Conservation (phyloP, 2,329 filamentous ascomycete species). For the Fusarium nelsonii region DNA sequence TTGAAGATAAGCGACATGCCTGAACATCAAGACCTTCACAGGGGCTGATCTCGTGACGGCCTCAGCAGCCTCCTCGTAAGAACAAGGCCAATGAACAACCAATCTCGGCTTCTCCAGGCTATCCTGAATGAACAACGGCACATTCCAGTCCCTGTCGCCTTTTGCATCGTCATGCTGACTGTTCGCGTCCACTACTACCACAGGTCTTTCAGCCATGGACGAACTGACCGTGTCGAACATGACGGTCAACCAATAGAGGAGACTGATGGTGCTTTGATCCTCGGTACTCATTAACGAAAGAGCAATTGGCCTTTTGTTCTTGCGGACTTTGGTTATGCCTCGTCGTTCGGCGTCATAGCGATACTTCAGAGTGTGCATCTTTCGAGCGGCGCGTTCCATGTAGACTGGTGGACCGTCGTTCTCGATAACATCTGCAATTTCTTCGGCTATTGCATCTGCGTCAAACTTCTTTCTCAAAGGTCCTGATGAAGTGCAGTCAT, state of each 20-base stretch:
- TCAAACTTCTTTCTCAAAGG: slow-evolving; percentile 4
- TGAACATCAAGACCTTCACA: slow-evolving; percentile 69
- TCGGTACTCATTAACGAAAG: neutral
- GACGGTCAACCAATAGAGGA: slow-evolving; percentile 69
- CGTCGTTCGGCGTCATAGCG: slow-evolving; percentile 37
- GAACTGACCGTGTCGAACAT: slow-evolving; percentile 71
- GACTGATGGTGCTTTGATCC: slow-evolving; percentile 60
- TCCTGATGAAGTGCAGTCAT: neutral
- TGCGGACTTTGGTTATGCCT: slow-evolving; percentile 16
- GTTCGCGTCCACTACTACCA: slow-evolving; percentile 55
- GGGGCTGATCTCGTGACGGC: slow-evolving; percentile 65
- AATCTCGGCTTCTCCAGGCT: slow-evolving; percentile 17
- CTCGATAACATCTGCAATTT: slow-evolving; percentile 33
- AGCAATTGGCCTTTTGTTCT: slow-evolving; percentile 5
- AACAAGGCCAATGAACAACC: slow-evolving; percentile 63
- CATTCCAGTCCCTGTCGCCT: slow-evolving; percentile 18
- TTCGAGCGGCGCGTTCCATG: slow-evolving; percentile 43
- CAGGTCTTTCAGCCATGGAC: slow-evolving; percentile 58
- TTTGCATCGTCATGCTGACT: slow-evolving; percentile 50
- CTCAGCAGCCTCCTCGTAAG: slow-evolving; percentile 62
- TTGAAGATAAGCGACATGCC: slow-evolving; percentile 66
- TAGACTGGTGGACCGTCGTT: slow-evolving; percentile 41
- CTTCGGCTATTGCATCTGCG: slow-evolving; percentile 3
- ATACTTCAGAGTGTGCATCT: slow-evolving; percentile 44
- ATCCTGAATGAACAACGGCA: slow-evolving; percentile 22